A percentile compares a stretch with the other conserved stretches of the same genome.
Evolutionary conservation across 768 basidiomycete species (phyloP).

Genomic region (Flagelloscypha sp.): DNA sequence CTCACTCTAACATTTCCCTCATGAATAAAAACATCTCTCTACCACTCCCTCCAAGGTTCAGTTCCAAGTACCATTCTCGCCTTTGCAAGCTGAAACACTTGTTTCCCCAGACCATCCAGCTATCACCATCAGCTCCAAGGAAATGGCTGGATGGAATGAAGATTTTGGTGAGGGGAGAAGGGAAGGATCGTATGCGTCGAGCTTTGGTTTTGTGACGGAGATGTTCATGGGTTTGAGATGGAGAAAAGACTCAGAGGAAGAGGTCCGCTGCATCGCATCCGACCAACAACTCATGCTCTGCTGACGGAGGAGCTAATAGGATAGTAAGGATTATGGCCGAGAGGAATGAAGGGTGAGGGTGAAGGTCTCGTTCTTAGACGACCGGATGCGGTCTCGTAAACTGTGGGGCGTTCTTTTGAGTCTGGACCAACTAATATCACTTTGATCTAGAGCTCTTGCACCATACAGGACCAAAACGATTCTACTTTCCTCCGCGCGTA

Average conservation of each 20-base stretch:
- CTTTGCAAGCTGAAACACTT: conserved; percentile 24
- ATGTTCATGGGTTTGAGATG: background rate
- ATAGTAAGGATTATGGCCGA: conserved; percentile 39
- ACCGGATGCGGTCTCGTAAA: conserved; percentile 6
- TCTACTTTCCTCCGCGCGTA: conserved; percentile 25
- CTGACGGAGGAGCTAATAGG: conserved; percentile 35
- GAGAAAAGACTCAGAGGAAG: conserved; percentile 28
- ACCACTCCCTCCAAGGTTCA: conserved; percentile 51
- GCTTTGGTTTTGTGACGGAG: conserved; percentile 5
- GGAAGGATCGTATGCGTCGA: conserved; percentile 8
- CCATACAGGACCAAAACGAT: conserved; percentile 26
- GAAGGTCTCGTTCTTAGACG: conserved; percentile 13
- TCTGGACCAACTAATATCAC: conserved; percentile 34
- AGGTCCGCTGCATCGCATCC: conserved; percentile 26
- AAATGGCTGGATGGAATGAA: conserved; percentile 19
- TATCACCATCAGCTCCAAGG: conserved; percentile 16
- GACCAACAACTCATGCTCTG: conserved; percentile 32
- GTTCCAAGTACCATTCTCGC: conserved; percentile 45
- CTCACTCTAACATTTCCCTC: no score
- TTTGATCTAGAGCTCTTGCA: conserved; percentile 22
- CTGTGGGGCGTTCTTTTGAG: conserved; percentile 21
- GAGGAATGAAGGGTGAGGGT: conserved; percentile 34
- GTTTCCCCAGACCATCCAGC: conserved; percentile 29
- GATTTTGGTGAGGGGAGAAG: conserved; percentile 8
- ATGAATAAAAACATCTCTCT: conserved; percentile 18